phyloP scores from a whole-genome alignment of 2,329 filamentous ascomycete species.

The Akanthomyces lecanii region DNA sequence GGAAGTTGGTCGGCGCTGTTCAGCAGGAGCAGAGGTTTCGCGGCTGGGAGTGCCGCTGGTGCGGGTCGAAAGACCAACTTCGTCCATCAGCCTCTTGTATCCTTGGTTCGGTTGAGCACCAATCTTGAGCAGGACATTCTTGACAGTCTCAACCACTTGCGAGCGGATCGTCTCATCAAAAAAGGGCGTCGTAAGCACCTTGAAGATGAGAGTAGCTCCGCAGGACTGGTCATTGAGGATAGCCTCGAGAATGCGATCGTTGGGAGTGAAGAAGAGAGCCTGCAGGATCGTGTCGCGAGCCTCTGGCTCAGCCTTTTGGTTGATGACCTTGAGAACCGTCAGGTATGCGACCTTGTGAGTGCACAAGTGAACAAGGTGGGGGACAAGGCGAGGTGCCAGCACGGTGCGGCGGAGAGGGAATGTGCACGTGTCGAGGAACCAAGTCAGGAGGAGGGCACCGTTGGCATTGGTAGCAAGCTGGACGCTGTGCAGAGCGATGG shows the following conservation, averaged over 20 bases:
- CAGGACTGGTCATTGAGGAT: constrained; percentile 90
- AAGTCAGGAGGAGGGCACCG: constrained; percentile 87
- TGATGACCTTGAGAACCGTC: constrained; percentile 96
- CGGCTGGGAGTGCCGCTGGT: constrained; percentile 40
- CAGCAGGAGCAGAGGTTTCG: constrained; percentile 40
- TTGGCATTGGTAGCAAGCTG: constrained; percentile 96
- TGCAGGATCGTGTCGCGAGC: constrained; percentile 86
- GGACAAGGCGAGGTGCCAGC: constrained; percentile 84
- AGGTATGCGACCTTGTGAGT: constrained; percentile 98
- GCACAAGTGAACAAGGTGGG: constrained; percentile 89
- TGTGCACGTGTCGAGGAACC: constrained; percentile 97
- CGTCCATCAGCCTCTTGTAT: constrained; percentile 98
- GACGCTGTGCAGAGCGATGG: constrained; percentile 94
- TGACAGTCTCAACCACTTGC: constrained; percentile 88
- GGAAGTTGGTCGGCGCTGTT: constrained; percentile 43
- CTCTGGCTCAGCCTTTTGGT: constrained; percentile 91
- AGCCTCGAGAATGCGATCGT: constrained; percentile 81
- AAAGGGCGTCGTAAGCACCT: constrained; percentile 95
- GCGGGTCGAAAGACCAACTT: constrained; percentile 81
- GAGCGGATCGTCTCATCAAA: constrained; percentile 86
- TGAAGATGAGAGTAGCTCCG: constrained; percentile 95
- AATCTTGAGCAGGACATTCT: constrained; percentile 79
- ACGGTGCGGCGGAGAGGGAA: constrained; percentile 90
- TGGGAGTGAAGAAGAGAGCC: constrained; percentile 85
- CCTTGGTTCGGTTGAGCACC: constrained; percentile 93